Percentiles rank a stretch among this genome's conserved stretches.
phyloP scores from a whole-genome alignment of 768 basidiomycete genomes.

The Galerina marginata region DNA sequence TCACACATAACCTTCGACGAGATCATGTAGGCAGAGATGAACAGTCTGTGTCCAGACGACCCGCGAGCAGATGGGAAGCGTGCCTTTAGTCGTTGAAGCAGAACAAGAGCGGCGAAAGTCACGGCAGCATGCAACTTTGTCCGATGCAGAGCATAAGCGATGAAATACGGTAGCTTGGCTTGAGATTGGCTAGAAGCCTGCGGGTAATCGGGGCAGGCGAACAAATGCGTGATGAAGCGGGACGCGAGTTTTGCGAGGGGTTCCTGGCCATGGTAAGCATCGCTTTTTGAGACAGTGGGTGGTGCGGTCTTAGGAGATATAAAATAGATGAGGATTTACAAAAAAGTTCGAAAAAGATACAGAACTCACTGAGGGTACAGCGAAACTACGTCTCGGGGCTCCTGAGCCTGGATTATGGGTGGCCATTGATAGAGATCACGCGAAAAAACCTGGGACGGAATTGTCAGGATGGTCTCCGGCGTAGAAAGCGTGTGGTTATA shows the following conservation, averaged over 20 bases:
- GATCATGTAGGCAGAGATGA: slow-evolving; percentile 94
- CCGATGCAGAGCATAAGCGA: slow-evolving; percentile 87
- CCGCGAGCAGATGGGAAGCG: slow-evolving; percentile 93
- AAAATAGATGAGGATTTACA: slow-evolving; percentile 5
- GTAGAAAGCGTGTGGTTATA: slow-evolving; percentile 14
- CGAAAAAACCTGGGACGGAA: slow-evolving; percentile 18
- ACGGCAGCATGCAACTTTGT: slow-evolving; percentile 76
- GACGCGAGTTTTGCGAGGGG: slow-evolving; percentile 68
- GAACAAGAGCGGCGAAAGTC: slow-evolving; percentile 66
- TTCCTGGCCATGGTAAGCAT: slow-evolving; percentile 82
- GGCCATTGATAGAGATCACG: slow-evolving; percentile 19
- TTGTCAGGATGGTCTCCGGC: slow-evolving; percentile 20
- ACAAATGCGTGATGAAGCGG: slow-evolving; percentile 84
- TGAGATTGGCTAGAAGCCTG: slow-evolving; percentile 61
- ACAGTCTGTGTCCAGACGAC: slow-evolving; percentile 87
- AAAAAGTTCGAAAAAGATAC: not conserved
- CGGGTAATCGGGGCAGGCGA: slow-evolving; percentile 85
- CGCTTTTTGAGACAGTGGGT: slow-evolving; percentile 37
- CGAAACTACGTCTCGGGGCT: slow-evolving; percentile 27
- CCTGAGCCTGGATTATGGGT: slow-evolving; percentile 25
- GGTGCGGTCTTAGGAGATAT: slow-evolving; percentile 26
- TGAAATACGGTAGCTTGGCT: slow-evolving; percentile 75
- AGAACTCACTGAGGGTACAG: slow-evolving; percentile 26
- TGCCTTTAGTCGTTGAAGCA: slow-evolving; percentile 85
- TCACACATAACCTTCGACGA: slow-evolving; percentile 92